These are phyloP conservation scores for Staphylotrichum tortipilum DNA, from an alignment of 495 filamentous ascomycete species.

Conservation along the genomic window DNA sequence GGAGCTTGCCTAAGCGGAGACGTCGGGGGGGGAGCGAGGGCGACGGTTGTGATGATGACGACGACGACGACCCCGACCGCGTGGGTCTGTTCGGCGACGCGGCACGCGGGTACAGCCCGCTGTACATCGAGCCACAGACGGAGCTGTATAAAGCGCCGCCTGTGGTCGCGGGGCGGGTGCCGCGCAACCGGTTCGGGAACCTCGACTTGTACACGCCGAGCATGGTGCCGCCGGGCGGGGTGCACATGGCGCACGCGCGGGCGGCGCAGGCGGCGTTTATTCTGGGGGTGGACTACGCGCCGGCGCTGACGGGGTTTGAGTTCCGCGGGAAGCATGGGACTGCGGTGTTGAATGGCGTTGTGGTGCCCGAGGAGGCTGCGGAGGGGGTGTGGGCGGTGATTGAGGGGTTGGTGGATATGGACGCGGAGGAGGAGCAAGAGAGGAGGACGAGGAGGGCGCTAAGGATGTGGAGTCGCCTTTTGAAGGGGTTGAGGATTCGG, in stretches of 20 bases:
- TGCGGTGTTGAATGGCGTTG: constrained; percentile 64
- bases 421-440: constrained; percentile 48
- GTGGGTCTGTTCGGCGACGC: constrained; percentile 33
- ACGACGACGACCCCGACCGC: constrained; percentile 16
- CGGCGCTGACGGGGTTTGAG: constrained; percentile 82
- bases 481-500: constrained; percentile 67
- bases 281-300: constrained; percentile 76
- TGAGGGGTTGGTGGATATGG: constrained; percentile 52
- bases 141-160: constrained; percentile 65
- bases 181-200: constrained; percentile 82
- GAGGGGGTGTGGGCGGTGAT: constrained; percentile 67
- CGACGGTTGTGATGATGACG: constrained; percentile 32
- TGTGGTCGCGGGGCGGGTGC: constrained; percentile 64
- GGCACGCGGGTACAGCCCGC: constrained; percentile 34
- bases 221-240: constrained; percentile 81
- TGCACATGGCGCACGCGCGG: constrained; percentile 53
- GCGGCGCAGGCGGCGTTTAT: constrained; percentile 66
- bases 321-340: constrained; percentile 78
- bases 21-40: constrained; percentile 28
- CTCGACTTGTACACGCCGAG: constrained; percentile 84
- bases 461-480: constrained; percentile 65
- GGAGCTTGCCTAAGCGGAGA: constrained; percentile 44
- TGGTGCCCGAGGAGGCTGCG: constrained; percentile 60
- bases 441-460: constrained; percentile 49
- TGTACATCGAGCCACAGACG: constrained; percentile 74